Conservation (phyloP, 169 alveolate genomes). For the Amoebophrya sp. region DNA sequence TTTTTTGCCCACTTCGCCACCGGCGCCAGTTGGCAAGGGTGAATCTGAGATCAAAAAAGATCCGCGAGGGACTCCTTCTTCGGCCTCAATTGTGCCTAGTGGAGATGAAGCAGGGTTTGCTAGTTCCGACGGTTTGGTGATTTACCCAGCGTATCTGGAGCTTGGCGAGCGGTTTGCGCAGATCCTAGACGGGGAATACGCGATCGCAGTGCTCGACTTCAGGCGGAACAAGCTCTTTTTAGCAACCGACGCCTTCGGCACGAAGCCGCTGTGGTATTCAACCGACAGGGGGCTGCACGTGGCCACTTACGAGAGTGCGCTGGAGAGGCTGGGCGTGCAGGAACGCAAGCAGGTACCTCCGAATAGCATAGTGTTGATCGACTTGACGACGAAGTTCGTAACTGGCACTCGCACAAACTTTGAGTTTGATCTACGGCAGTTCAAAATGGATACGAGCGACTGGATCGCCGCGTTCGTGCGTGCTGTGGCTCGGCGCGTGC, state of each 20-base stretch:
- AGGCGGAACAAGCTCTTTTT: background rate
- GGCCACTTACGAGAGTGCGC: constrained; percentile 40
- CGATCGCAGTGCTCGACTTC: constrained; percentile 14
- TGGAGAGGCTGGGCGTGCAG: constrained; percentile 40
- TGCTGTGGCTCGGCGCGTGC: background rate
- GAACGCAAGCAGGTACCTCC: constrained; percentile 41
- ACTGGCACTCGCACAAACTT: background rate
- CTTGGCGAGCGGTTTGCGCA: background rate
- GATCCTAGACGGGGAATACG: constrained; percentile 23
- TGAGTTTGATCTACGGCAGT: constrained; percentile 35
- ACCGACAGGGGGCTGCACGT: constrained; percentile 39
- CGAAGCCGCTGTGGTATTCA: constrained; percentile 28
- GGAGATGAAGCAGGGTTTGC: too few species aligned
- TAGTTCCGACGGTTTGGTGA: background rate
- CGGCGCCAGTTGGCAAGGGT: too few species aligned
- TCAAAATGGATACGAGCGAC: constrained; percentile 4
- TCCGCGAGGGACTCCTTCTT: too few species aligned
- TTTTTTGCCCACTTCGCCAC: too few species aligned
- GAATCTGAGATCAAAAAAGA: too few species aligned
- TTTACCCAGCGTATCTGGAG: background rate
- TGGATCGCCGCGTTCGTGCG: constrained; percentile 24
- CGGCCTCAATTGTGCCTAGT: too few species aligned
- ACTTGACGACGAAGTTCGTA: constrained; percentile 14
- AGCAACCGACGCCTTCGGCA: constrained; percentile 18
- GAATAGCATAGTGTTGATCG: constrained; percentile 38